Conservation (phyloP, 2,329 filamentous ascomycete species). For the Colletotrichum chrysophilum region DNA sequence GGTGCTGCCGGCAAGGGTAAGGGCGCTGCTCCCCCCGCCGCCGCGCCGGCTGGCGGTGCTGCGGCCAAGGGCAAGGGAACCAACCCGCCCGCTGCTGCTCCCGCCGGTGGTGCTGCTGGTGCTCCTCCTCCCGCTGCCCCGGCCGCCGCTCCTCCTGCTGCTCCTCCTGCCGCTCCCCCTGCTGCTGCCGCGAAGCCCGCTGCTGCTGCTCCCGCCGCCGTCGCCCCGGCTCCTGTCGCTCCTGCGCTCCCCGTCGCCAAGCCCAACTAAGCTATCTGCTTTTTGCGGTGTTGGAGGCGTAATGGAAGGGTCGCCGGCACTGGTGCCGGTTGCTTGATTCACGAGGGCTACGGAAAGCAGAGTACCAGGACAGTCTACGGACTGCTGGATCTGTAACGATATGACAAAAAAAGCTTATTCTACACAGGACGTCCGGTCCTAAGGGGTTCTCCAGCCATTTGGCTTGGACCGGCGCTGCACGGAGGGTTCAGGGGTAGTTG, state of each 20-base stretch:
- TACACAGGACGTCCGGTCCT: not conserved
- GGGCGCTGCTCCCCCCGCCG: not conserved
- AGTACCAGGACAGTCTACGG: not conserved
- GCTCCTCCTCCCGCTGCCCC: not conserved
- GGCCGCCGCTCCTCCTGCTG: not conserved
- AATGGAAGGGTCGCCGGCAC: slow-evolving; percentile 3
- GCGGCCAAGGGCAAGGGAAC: slow-evolving; percentile 10
- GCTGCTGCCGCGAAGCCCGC: not conserved
- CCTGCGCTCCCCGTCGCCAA: slow-evolving; percentile 4
- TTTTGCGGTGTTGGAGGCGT: not conserved
- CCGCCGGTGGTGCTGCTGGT: not conserved
- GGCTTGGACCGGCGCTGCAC: not conserved
- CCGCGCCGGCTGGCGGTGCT: not conserved
- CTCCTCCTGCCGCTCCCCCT: not conserved
- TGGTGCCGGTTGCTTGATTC: not conserved
- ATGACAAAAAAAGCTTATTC: not conserved
- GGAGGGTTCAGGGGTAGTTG: not conserved
- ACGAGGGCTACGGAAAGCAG: not conserved
- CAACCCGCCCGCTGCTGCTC: not conserved
- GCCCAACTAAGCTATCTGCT: not conserved
- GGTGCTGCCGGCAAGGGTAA: slow-evolving; percentile 1
- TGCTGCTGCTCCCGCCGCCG: not conserved
- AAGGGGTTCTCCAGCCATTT: not conserved
- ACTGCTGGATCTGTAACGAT: not conserved
- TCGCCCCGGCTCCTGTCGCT: slow-evolving; percentile 5